Conservation (phyloP, 139 green algal species). For the Chlorella sp. region DNA sequence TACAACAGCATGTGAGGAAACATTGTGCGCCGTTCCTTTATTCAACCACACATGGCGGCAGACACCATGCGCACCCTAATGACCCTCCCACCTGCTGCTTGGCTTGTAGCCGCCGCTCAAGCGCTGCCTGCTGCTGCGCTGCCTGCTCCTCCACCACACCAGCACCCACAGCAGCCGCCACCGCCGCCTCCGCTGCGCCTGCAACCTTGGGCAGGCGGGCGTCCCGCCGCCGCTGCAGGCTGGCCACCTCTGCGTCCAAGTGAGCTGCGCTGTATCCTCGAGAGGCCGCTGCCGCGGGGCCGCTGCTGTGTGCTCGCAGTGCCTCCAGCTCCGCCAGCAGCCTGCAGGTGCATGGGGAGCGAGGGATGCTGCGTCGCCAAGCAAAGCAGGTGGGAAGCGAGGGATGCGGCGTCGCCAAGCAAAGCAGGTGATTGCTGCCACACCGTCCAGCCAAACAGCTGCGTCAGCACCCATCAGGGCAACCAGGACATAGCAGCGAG, state of each 20-base stretch:
- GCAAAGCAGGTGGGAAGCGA: no score
- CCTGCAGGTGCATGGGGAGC: background rate
- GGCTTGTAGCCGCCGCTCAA: conserved; percentile 11
- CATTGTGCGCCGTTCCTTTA: no score
- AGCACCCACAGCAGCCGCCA: background rate
- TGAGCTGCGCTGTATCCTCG: conserved; percentile 3
- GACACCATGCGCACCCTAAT: no score
- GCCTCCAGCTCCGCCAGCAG: conserved; percentile 20
- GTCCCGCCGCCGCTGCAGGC: background rate
- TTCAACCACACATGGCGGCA: background rate
- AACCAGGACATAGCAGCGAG: background rate
- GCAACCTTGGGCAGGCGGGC: background rate
- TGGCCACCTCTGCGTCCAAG: conserved; percentile 18
- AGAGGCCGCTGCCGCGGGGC: background rate
- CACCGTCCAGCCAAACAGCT: background rate
- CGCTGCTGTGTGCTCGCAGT: background rate
- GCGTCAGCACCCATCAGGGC: background rate
- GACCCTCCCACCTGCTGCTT: conserved; percentile 28
- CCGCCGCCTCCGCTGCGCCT: background rate
- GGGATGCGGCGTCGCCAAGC: no score
- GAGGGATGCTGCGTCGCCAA: no score
- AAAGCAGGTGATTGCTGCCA: no score
- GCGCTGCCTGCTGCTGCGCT: background rate
- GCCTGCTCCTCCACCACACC: conserved; percentile 17
- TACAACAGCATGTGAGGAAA: background rate